Percentiles rank a stretch among this genome's conserved stretches.
These are phyloP conservation scores for Talaromyces sp. DNA, from an alignment of 2,329 filamentous ascomycete species.

Conservation along the genomic window DNA sequence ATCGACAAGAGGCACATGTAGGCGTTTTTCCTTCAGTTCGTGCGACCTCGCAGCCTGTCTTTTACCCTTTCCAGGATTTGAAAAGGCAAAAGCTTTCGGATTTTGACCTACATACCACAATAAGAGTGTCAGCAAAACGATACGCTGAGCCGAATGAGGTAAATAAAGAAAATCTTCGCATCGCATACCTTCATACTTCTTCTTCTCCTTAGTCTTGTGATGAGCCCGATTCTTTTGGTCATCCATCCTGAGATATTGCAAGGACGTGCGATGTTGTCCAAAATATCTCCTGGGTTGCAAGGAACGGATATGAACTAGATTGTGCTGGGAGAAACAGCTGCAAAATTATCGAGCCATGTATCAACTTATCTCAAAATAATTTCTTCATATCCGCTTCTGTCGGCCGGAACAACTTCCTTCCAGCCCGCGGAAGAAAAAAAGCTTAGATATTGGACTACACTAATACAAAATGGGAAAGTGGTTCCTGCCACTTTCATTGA, in stretches of 20 bases:
- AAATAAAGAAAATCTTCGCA: constrained; percentile 6
- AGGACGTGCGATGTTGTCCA: constrained; percentile 8
- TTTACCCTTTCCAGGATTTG: constrained; percentile 74
- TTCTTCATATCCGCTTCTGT: constrained; percentile 20
- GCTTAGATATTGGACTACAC: background rate
- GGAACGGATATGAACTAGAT: constrained; percentile 18
- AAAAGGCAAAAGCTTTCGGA: constrained; percentile 84
- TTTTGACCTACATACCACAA: constrained; percentile 58
- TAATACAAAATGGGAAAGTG: background rate
- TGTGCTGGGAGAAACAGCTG: background rate
- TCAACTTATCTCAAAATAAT: constrained; percentile 18
- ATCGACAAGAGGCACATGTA: constrained; percentile 96
- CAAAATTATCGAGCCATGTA: background rate
- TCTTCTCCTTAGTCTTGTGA: constrained; percentile 84
- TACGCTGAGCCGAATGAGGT: background rate
- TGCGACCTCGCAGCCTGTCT: constrained; percentile 59
- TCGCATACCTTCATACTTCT: constrained; percentile 61
- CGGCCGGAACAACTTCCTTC: constrained; percentile 16
- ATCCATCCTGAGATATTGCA: constrained; percentile 59
- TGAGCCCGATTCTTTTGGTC: constrained; percentile 82
- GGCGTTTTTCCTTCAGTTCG: constrained; percentile 86
- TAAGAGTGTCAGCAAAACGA: background rate
- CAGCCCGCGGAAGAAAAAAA: constrained; percentile 6
- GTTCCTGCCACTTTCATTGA: background rate
- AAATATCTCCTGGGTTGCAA: constrained; percentile 5